Evolutionary conservation across 306 rosid species (phyloP).

Genomic region (Gastrolobium bilobum): DNA sequence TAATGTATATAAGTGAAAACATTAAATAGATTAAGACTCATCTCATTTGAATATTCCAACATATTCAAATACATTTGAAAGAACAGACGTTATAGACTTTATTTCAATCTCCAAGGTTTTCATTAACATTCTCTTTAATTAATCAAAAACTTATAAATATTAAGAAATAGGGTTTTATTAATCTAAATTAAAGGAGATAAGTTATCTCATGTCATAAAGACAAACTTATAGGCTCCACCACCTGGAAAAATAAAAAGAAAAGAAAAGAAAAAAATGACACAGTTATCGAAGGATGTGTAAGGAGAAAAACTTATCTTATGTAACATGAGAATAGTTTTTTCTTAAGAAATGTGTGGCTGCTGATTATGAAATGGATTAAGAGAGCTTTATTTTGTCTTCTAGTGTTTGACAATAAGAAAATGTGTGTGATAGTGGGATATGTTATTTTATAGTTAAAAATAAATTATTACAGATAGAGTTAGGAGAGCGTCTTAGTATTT

Average conservation of each 20-base stretch:
- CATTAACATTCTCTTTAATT: constrained; percentile 17
- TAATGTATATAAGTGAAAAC: too few species aligned
- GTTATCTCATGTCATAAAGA: too few species aligned
- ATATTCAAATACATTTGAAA: constrained; percentile 38
- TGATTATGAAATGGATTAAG: constrained; percentile 34
- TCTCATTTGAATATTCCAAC: not conserved
- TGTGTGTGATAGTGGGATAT: constrained; percentile 27
- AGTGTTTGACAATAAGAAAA: constrained; percentile 42
- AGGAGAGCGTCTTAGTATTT: constrained; percentile 33
- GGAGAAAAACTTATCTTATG: too few species aligned
- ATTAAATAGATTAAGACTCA: too few species aligned
- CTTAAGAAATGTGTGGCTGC: constrained; percentile 61
- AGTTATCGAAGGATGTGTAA: too few species aligned
- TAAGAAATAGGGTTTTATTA: too few species aligned
- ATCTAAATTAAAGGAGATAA: too few species aligned
- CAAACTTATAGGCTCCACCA: too few species aligned
- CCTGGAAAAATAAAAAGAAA: too few species aligned
- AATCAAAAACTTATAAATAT: constrained; percentile 35
- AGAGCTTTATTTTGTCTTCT: constrained; percentile 54
- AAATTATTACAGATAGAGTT: constrained; percentile 28
- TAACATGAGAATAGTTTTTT: too few species aligned
- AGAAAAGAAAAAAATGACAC: too few species aligned
- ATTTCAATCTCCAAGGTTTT: constrained; percentile 33
- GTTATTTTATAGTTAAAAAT: constrained; percentile 22
- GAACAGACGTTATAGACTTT: constrained; percentile 44